Evolutionary conservation across 768 basidiomycete species (phyloP), one percentile per base, ranked within the genome.

Genomic region (Termitomyces sp.): DNA sequence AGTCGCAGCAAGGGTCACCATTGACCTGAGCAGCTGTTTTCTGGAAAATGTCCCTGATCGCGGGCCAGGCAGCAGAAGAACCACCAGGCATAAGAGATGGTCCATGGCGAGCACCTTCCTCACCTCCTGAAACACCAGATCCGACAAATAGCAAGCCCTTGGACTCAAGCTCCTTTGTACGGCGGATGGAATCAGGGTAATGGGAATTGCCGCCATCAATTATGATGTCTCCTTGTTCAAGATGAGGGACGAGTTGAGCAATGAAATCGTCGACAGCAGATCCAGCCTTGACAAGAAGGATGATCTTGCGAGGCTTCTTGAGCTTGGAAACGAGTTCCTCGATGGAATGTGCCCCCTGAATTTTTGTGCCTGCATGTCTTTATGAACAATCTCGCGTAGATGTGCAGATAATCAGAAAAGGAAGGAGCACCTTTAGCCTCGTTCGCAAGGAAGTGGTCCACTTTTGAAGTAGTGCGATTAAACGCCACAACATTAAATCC

Each of bases 21-120:
- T 92, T 80, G 60, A 89, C 91, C 71, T 98, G 94, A 57, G 97
- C 97, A 61, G 97, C 85, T 50, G 96, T 89, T 73, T 91, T 91
- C 77, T 99, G 97, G 88, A 99, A 99, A 68, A 99, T 98, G 60
- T 92, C 83, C 81, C 98, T 95, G 77, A 99, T 98, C 63, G 82
- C 80, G 26, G 94, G 93, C 97, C 97, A 99, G 33, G 97, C 97
- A 62, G 85, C 89, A 50, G 84, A 67, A 41, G 91, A 92, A 66
- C 97, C 97, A 78, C 97, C 97, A 59, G 97, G 97, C 97, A 99
- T 99, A 72, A 99, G 86, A 49, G 95, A 98, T 56, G 97, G 97
- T 45, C 97, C 97, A 70, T 96, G 68, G 55, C 97, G 87, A 61
- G 97, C 97, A 73, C 97, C 97, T 74, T 98, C 97, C 75, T 99